These are phyloP conservation scores for Sphaerulina populicola DNA, from an alignment of 2,329 filamentous ascomycete genomes.

Conservation along the genomic window DNA sequence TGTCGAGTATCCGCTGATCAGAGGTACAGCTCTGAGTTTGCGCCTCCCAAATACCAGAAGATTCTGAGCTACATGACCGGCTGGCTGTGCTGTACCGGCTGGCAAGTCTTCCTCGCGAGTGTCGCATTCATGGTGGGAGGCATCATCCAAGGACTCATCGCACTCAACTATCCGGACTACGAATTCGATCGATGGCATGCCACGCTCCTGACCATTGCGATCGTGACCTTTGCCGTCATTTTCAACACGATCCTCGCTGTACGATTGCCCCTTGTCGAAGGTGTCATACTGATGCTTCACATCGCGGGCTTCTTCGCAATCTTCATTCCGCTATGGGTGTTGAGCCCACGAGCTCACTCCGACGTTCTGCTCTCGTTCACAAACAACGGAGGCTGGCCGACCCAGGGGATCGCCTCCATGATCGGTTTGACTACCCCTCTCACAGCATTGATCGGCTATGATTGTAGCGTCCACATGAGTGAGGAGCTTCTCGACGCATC, in stretches of 20 bases:
- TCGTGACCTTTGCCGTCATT: conserved; percentile 20
- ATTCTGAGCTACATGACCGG: conserved; percentile 23
- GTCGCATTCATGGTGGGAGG: conserved; percentile 38
- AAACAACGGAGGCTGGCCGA: conserved; percentile 24
- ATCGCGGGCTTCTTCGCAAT: conserved; percentile 33
- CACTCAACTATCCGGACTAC: conserved; percentile 13
- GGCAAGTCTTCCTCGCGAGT: conserved; percentile 39
- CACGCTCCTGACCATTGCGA: conserved; percentile 34
- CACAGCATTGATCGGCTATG: conserved; percentile 21
- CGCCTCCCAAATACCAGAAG: conserved; percentile 23
- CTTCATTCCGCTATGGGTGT: conserved; percentile 24
- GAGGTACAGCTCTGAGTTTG: conserved; percentile 19
- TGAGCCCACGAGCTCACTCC: conserved; percentile 19
- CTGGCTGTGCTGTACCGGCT: conserved; percentile 29
- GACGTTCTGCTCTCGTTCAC: conserved; percentile 19
- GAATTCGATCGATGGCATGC: conserved; percentile 35
- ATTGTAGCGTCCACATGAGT: conserved; percentile 25
- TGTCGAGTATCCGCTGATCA: neutral
- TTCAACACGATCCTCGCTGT: conserved; percentile 28
- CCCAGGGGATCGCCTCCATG: conserved; percentile 34
- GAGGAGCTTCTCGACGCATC: conserved; percentile 23
- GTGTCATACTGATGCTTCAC: conserved; percentile 24
- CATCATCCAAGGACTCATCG: conserved; percentile 14
- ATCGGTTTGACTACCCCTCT: conserved; percentile 35
- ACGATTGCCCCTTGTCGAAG: conserved; percentile 27